A percentile compares a stretch with the other conserved stretches of the same genome.
Evolutionary conservation across 306 rosid genomes (phyloP).

Genomic region (Cicer bijugum): DNA sequence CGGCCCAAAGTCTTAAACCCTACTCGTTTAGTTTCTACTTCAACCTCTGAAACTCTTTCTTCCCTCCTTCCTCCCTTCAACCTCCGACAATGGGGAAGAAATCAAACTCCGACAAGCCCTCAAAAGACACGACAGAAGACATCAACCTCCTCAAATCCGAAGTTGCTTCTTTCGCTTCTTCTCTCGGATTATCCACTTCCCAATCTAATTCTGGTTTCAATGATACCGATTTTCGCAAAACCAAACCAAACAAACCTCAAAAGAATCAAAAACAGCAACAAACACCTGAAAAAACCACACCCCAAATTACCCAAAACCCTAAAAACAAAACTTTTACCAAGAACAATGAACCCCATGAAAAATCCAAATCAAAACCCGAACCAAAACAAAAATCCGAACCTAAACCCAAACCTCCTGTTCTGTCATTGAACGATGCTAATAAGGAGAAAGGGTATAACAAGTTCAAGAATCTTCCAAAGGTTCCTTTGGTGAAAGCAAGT

Average conservation of each 20-base stretch:
- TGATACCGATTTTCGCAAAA: constrained; percentile 83
- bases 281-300: constrained; percentile 37
- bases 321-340: constrained; percentile 37
- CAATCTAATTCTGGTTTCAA: constrained; percentile 79
- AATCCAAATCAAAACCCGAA: constrained; percentile 52
- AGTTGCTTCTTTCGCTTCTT: constrained; percentile 82
- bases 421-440: constrained; percentile 52
- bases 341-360: constrained; percentile 45
- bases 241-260: constrained; percentile 47
- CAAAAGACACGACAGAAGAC: constrained; percentile 50
- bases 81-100: constrained; percentile 64
- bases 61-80: neutral
- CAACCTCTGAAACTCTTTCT: too few species aligned
- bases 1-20: too few species aligned
- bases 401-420: constrained; percentile 62
- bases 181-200: constrained; percentile 73
- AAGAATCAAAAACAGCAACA: constrained; percentile 42
- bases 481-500: constrained; percentile 71
- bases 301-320: constrained; percentile 42
- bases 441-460: constrained; percentile 55
- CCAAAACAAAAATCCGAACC: constrained; percentile 62
- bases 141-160: constrained; percentile 65
- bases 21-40: too few species aligned
- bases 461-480: constrained; percentile 70
- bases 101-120: constrained; percentile 50